Evolutionary conservation across 2,329 filamentous ascomycete genomes (phyloP).

Genomic region (Aspergillus sp.): DNA sequence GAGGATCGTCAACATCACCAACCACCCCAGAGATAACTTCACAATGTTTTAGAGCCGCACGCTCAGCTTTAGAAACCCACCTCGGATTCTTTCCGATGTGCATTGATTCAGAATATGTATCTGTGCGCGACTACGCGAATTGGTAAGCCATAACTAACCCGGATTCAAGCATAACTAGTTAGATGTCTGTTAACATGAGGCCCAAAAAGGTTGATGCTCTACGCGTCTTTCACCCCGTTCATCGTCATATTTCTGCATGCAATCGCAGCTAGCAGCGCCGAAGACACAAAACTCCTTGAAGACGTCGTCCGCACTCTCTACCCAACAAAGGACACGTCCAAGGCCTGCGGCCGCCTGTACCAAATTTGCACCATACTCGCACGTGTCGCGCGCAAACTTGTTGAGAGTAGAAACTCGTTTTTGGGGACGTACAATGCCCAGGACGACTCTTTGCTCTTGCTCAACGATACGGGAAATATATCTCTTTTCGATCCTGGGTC

Average conservation of each 20-base stretch:
- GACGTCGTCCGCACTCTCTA: slow-evolving; percentile 18
- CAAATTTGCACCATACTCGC: slow-evolving; percentile 17
- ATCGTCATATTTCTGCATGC: slow-evolving; percentile 25
- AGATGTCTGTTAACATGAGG: neutral
- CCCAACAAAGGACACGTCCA: slow-evolving; percentile 8
- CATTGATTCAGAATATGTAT: neutral
- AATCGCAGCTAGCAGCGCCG: slow-evolving; percentile 16
- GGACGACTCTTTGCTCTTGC: slow-evolving; percentile 10
- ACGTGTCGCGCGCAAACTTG: slow-evolving; percentile 13
- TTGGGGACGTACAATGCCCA: slow-evolving; percentile 14
- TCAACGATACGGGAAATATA: neutral
- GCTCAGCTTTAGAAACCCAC: slow-evolving; percentile 18
- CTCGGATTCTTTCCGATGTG: slow-evolving; percentile 17
- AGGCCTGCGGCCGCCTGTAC: slow-evolving; percentile 13
- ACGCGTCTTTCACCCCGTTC: slow-evolving; percentile 25
- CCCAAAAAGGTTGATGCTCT: slow-evolving; percentile 22
- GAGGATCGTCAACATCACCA: slow-evolving; percentile 10
- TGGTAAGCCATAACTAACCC: slow-evolving; percentile 12
- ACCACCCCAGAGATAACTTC: slow-evolving; percentile 14
- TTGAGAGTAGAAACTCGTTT: slow-evolving; percentile 8
- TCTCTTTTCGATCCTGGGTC: neutral
- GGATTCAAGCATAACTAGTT: neutral
- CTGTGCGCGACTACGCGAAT: slow-evolving; percentile 21
- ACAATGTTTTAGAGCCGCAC: slow-evolving; percentile 20
- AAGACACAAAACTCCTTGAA: slow-evolving; percentile 22